A percentile compares a stretch with the other conserved stretches of the same genome.
Evolutionary conservation across 352 stramenopile species (phyloP).

Genomic region (Pythium pyrilobum): DNA sequence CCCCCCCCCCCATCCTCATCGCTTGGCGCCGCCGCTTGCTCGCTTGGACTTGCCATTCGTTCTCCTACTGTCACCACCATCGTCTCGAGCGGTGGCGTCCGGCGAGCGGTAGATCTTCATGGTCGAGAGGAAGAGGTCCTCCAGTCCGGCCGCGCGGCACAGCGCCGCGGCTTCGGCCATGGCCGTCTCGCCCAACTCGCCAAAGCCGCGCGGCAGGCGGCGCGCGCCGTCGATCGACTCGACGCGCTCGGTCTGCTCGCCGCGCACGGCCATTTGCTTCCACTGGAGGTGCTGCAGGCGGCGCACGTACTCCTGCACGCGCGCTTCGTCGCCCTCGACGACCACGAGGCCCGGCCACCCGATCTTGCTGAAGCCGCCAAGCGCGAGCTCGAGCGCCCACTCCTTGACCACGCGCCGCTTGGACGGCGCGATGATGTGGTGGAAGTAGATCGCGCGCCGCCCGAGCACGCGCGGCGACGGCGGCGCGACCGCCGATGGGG

Average conservation of each 20-base stretch:
- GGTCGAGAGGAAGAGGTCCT: constrained; percentile 68
- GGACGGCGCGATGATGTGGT: constrained; percentile 74
- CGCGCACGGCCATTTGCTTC: constrained; percentile 80
- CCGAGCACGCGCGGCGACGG: constrained; percentile 23
- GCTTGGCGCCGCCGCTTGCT: not conserved
- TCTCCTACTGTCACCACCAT: not conserved
- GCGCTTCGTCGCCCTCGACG: constrained; percentile 50
- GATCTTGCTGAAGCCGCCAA: constrained; percentile 76
- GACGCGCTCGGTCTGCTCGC: constrained; percentile 47
- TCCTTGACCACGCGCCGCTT: constrained; percentile 72
- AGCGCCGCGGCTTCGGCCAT: constrained; percentile 57
- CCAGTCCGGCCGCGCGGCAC: constrained; percentile 43
- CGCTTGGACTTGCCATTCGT: not conserved
- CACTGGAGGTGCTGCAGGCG: constrained; percentile 66
- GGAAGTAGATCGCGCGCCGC: constrained; percentile 75
- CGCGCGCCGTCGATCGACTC: constrained; percentile 27
- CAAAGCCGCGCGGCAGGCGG: constrained; percentile 35
- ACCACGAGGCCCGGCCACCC: constrained; percentile 78
- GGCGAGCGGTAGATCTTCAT: constrained; percentile 71
- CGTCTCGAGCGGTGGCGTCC: not conserved
- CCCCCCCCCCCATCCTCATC: no score
- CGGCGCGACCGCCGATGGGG: not conserved
- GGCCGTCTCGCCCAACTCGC: constrained; percentile 54
- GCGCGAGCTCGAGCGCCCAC: constrained; percentile 58
- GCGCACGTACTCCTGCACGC: constrained; percentile 65